Base-by-base conservation (phyloP, 108 stramenopile species). In the Seminavis robusta region DNA sequence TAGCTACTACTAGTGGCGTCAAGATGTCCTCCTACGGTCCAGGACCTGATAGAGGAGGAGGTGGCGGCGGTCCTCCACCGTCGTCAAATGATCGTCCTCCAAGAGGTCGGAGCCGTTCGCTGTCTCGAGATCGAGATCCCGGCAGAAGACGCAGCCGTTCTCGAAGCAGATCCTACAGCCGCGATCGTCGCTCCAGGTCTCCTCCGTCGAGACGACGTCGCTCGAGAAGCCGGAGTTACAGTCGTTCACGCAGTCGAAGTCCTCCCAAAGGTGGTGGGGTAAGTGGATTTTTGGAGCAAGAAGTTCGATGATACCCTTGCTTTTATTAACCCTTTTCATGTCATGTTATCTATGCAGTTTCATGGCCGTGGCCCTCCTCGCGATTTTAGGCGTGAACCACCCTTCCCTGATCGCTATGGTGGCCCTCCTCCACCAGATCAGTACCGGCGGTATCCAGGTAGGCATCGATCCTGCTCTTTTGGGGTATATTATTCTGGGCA, bases 201-300 rank as follows among this genome's bases (percentile, higher is more conserved):
- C 11, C 59, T 45, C 38, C 58, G 31, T 13, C 28, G 17, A 25
- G 55, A 42, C 40, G 59, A 20, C 36, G 58, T 1, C 58, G 58
- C 33, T 31, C 44, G 11, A 16, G 58, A 30, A 30, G 27, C 8
- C 21, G 46, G 3, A 59, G 58, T 21, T 33, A 27, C 13, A 56
- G 64, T 48, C 45, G 56, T 37, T 72, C 77, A 23, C 52, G 77
- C 5, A 78, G 77, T 49, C 61, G 65, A 20, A 29, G 42, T 17
- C 57, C 51, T 33, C 24, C 28, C 31, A 47, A 37, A 29, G 60
- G 67, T 8, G 28, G 26, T 20, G 47, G 38, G 15, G 26, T 20
- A 38, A 10, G 33, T 27, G 25, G 13, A 23, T 49, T 27, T 23
- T 49, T 24, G 27, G 30, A 49, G n/a, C n/a, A n/a, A n/a, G n/a